These are phyloP conservation scores for Rheum nobile DNA, from an alignment of 148 eudicot genomes.

Conservation along the genomic window DNA sequence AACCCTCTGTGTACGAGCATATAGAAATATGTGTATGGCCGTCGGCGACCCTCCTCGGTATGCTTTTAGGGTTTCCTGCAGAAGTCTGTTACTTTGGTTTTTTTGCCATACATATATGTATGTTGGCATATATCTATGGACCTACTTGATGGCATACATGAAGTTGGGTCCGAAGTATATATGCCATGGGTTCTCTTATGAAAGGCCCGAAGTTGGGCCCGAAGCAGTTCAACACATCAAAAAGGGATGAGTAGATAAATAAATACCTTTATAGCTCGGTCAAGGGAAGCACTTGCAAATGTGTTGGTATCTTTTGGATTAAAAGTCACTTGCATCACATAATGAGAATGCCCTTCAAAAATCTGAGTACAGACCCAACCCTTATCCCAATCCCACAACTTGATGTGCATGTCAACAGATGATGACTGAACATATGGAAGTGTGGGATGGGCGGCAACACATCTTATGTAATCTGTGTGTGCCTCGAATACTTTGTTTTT, in stretches of 20 bases:
- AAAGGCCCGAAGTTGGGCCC: too few species aligned
- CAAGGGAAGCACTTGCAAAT: conserved; percentile 83
- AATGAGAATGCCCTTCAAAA: conserved; percentile 78
- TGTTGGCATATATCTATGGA: too few species aligned
- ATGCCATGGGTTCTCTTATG: too few species aligned
- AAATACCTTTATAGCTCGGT: conserved; percentile 54
- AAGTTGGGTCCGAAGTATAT: too few species aligned
- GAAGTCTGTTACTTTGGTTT: too few species aligned
- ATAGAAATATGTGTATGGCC: too few species aligned
- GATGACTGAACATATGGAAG: conserved; percentile 62
- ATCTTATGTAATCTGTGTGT: conserved; percentile 67
- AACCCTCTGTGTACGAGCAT: too few species aligned
- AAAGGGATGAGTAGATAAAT: not conserved
- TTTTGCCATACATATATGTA: too few species aligned
- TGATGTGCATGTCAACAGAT: conserved; percentile 71
- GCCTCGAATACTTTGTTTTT: conserved; percentile 57
- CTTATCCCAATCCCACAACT: conserved; percentile 93
- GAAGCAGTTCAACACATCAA: not conserved
- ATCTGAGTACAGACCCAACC: conserved; percentile 67
- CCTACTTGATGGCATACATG: too few species aligned
- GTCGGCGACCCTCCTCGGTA: too few species aligned
- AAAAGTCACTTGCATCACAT: conserved; percentile 82
- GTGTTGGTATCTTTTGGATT: conserved; percentile 60
- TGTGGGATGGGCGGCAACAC: conserved; percentile 68
- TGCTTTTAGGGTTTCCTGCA: too few species aligned